Conservation (phyloP, 805 yeast species). For the Candida montana region DNA sequence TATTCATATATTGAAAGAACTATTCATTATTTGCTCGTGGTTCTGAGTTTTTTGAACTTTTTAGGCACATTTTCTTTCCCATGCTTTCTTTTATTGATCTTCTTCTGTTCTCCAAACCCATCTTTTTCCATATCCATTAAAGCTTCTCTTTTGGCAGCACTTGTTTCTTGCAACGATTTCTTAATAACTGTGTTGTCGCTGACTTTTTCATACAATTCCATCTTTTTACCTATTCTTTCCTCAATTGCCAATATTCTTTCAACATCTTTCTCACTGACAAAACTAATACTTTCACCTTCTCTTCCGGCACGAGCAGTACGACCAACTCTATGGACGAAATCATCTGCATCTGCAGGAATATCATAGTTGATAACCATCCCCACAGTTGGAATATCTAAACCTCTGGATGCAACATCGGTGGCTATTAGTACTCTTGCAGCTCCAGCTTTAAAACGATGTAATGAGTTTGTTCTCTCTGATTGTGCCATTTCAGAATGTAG, state of each 20-base stretch:
- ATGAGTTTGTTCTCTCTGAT: constrained; percentile 80
- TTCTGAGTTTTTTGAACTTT: constrained; percentile 4
- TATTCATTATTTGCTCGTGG: no score
- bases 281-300: constrained; percentile 73
- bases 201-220: constrained; percentile 68
- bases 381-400: constrained; percentile 92
- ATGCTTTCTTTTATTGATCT: constrained; percentile 39
- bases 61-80: constrained; percentile 8
- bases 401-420: constrained; percentile 97
- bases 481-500: constrained; percentile 95
- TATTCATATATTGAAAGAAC: no score
- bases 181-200: constrained; percentile 75
- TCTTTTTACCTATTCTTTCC: constrained; percentile 70
- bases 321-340: constrained; percentile 94
- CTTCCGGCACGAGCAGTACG: constrained; percentile 99
- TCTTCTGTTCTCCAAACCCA: constrained; percentile 71
- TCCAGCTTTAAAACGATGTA: constrained; percentile 89
- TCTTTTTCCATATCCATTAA: constrained; percentile 91
- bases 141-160: constrained; percentile 86
- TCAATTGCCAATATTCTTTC: constrained; percentile 80
- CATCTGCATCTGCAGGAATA: constrained; percentile 94
- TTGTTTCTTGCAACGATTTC: constrained; percentile 60
- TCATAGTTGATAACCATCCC: constrained; percentile 88
- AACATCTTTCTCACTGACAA: constrained; percentile 84
- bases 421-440: constrained; percentile 92